Evolutionary conservation across 192 early-diverging fungal species (phyloP).

Genomic region (Gonapodya prolifera): DNA sequence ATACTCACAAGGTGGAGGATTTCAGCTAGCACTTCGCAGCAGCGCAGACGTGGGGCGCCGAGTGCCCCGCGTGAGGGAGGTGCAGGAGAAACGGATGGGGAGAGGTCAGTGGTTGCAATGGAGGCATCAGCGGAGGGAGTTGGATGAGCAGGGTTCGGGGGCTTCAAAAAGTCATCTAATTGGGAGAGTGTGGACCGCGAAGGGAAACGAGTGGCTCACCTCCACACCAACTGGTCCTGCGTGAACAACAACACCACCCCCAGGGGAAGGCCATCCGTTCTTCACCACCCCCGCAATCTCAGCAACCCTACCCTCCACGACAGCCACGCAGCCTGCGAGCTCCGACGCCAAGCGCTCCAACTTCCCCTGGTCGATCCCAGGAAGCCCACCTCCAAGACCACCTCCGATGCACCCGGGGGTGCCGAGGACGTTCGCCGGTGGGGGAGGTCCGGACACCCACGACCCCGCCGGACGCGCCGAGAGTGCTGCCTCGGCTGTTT

Average conservation of each 20-base stretch:
- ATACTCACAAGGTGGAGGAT: slow-evolving; percentile 71
- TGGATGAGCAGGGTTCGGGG: neutral
- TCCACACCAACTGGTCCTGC: too few relatives aligned
- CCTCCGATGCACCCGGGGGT: slow-evolving; percentile 20
- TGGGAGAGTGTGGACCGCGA: too few relatives aligned
- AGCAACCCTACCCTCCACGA: too few relatives aligned
- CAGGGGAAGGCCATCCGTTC: too few relatives aligned
- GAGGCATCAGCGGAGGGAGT: neutral
- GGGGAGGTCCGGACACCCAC: neutral
- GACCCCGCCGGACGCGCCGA: neutral
- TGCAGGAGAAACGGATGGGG: too few relatives aligned
- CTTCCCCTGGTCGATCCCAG: slow-evolving; percentile 33
- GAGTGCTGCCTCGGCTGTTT: neutral
- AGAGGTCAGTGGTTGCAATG: slow-evolving; percentile 16
- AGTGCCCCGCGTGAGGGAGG: slow-evolving; percentile 37
- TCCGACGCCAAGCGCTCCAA: slow-evolving; percentile 13
- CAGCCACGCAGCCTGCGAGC: slow-evolving; percentile 52
- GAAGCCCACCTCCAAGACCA: slow-evolving; percentile 73
- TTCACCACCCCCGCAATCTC: too few relatives aligned
- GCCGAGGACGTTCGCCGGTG: neutral
- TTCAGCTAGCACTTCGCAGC: slow-evolving; percentile 98
- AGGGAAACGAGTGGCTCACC: too few relatives aligned
- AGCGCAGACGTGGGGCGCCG: slow-evolving; percentile 89
- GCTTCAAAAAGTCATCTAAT: too few relatives aligned
- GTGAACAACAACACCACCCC: too few relatives aligned